Evolutionary conservation across 495 filamentous ascomycete genomes (phyloP), one percentile per base, ranked within the genome.

Genomic region (Geopyxis carbonaria): DNA sequence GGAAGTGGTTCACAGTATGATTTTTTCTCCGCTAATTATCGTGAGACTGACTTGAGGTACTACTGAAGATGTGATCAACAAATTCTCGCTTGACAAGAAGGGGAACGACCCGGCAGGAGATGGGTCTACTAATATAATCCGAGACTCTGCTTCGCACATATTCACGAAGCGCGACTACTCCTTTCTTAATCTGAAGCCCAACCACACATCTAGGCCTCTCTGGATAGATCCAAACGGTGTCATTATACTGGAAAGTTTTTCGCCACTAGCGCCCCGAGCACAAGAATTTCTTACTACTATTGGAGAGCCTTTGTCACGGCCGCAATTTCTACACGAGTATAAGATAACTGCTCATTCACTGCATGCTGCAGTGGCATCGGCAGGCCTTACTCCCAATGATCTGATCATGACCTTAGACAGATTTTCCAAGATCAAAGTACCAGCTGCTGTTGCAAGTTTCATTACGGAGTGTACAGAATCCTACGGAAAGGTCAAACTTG

Each of bases 221-320:
- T 95, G 81, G 79, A 85, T 97, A 48, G 82, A 94, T 58, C 82
- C 82, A 1, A 51, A 66, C 16, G 79, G 76, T 50, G 84, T 80
- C 31, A 73, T 75, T 44, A 86, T 99, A 55, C 66, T 95, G n/a
- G 89, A 99, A 65, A 91, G 82, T 45, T 95, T 94, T 64, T 84
- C 76, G 22, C 80, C 85, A 1, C 60, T 86, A 28, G 78, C 85
- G 15, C 66, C 74, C 23, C 76, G 86, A 52, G 89, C 84, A 2
- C 81, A 92, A 47, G 84, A 93, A 56, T 94, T 97, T 59, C 65
- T 97, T 40, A 91, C 87, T 36, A 93, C 86, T 29, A 83, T 97
- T 50, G 85, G 87, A 25, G 89, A 97, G 61, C 89, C 89, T 29
- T 63, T 82, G 45, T 93, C 84, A 18, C 72, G 89, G 24, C 87